These are phyloP conservation scores for Sergeia podlipaevii DNA, from an alignment of 208 protist genomes.

Conservation along the genomic window DNA sequence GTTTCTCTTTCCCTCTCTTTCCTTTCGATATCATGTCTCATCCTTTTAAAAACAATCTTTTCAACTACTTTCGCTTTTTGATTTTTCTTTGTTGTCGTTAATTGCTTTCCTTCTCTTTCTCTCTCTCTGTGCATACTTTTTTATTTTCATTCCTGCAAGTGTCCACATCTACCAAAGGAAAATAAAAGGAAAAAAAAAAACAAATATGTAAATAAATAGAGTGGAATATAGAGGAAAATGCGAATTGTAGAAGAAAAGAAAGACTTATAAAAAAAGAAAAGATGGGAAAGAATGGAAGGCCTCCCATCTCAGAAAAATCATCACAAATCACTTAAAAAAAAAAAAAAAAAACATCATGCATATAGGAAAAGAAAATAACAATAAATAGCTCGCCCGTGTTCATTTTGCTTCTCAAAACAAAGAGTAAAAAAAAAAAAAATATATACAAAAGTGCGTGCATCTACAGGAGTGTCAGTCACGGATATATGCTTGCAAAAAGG, in stretches of 20 bases:
- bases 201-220: slow-evolving; percentile 9
- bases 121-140: too few species aligned
- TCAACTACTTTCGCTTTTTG: too few species aligned
- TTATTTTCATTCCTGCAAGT: too few species aligned
- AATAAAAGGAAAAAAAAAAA: slow-evolving; percentile 5
- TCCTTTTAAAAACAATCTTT: too few species aligned
- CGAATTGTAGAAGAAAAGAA: slow-evolving; percentile 3
- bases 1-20: too few species aligned
- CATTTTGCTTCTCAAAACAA: background rate
- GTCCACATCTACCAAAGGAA: too few species aligned
- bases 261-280: slow-evolving; percentile 9
- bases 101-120: too few species aligned
- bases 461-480: background rate
- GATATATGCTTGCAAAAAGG: background rate
- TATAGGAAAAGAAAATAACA: background rate
- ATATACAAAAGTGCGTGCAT: background rate
- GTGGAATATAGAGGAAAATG: background rate
- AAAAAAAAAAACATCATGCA: background rate
- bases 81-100: too few species aligned
- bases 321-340: background rate
- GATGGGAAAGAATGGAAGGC: background rate
- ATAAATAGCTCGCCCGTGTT: background rate
- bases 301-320: slow-evolving; percentile 14
- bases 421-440: slow-evolving; percentile 1
- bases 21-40: too few species aligned